phyloP scores from a whole-genome alignment of 768 basidiomycete species.

The Suillus variegatus region DNA sequence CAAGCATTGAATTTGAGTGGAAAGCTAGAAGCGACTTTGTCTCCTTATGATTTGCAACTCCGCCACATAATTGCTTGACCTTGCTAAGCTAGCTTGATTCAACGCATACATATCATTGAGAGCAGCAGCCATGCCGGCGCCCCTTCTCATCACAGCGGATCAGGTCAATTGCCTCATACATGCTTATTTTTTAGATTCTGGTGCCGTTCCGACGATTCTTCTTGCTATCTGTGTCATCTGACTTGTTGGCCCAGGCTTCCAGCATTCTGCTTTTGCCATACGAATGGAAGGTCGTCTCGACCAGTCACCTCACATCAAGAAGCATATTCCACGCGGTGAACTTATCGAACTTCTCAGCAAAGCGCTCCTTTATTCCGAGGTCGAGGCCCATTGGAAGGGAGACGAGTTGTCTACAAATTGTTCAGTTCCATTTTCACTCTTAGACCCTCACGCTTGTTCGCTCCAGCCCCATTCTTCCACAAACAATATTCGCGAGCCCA shows the following conservation, averaged over 20 bases:
- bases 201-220: constrained; percentile 34
- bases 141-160: constrained; percentile 71
- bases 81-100: not conserved
- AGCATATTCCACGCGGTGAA: constrained; percentile 80
- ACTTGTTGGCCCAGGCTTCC: constrained; percentile 54
- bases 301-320: constrained; percentile 63
- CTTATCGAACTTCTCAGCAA: constrained; percentile 80
- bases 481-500: constrained; percentile 20
- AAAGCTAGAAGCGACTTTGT: not conserved
- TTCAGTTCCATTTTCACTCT: constrained; percentile 70
- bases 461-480: constrained; percentile 37
- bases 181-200: constrained; percentile 82
- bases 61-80: not conserved
- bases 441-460: constrained; percentile 74
- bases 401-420: constrained; percentile 64
- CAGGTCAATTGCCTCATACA: constrained; percentile 86
- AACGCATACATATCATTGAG: not conserved
- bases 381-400: constrained; percentile 79
- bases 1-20: not conserved
- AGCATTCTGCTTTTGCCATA: constrained; percentile 80
- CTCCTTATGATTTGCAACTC: not conserved
- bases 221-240: constrained; percentile 11
- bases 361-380: constrained; percentile 78
- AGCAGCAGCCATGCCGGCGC: constrained; percentile 35
- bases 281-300: constrained; percentile 74